Percentiles rank a stretch among this genome's conserved stretches.
These are phyloP conservation scores for Nymphaea thermarum DNA, from an alignment of 164 flowering plant genomes.

Conservation along the genomic window DNA sequence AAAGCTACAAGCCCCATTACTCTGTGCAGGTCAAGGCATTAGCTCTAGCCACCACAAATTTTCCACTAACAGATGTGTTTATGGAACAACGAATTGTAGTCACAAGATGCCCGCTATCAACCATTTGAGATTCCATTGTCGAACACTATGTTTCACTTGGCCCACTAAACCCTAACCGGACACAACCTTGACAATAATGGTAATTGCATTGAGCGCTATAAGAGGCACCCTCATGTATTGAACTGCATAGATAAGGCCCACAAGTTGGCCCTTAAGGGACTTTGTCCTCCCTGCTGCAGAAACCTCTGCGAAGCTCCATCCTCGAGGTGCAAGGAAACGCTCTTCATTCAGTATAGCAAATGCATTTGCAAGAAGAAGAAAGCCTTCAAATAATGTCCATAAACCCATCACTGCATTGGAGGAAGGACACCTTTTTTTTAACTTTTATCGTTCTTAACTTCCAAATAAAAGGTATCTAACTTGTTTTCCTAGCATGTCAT, in stretches of 20 bases:
- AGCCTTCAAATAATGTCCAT: slow-evolving; percentile 62
- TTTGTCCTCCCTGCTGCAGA: slow-evolving; percentile 27
- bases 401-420: slow-evolving; percentile 36
- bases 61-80: no score
- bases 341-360: slow-evolving; percentile 76
- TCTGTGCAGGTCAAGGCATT: no score
- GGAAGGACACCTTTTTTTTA: no score
- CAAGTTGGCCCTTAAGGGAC: slow-evolving; percentile 47
- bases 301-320: slow-evolving; percentile 58
- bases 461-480: no score
- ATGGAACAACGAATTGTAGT: no score
- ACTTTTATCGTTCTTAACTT: no score
- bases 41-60: no score
- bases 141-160: no score
- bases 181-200: slow-evolving; percentile 42
- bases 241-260: slow-evolving; percentile 37
- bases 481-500: no score
- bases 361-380: slow-evolving; percentile 65
- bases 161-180: slow-evolving; percentile 31
- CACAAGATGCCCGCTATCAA: no score
- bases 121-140: no score
- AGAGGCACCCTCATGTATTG: slow-evolving; percentile 62
- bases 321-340: slow-evolving; percentile 64
- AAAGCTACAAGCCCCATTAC: no score
- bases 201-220: slow-evolving; percentile 36